These are phyloP conservation scores for Tetrahymena malaccensis DNA, from an alignment of 73 alveolate species.

Conservation along the genomic window DNA sequence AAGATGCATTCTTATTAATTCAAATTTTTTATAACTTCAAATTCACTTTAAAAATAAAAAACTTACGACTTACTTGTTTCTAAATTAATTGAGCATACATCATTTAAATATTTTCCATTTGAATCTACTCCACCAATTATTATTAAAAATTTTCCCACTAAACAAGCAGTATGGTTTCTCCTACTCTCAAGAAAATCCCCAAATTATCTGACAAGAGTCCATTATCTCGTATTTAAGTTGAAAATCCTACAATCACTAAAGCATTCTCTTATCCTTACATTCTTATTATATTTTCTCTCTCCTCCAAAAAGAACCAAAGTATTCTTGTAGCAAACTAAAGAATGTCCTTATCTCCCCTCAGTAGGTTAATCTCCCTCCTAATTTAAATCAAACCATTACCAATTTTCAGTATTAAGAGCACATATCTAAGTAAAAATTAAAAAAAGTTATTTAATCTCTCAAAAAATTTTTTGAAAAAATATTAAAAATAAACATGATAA, in stretches of 20 bases:
- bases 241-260: constrained; percentile 20
- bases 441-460: too few relatives aligned
- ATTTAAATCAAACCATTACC: constrained; percentile 30
- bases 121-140: constrained; percentile 38
- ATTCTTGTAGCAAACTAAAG: constrained; percentile 3
- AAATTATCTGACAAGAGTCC: constrained; percentile 9
- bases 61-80: constrained; percentile 28
- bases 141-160: constrained; percentile 16
- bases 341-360: constrained; percentile 36
- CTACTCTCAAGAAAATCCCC: constrained; percentile 40
- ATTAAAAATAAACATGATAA: too few relatives aligned
- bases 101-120: constrained; percentile 22
- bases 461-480: too few relatives aligned
- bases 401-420: constrained; percentile 13
- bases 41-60: not conserved
- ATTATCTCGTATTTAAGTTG: not conserved
- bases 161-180: constrained; percentile 16
- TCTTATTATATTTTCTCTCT: constrained; percentile 31
- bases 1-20: not conserved
- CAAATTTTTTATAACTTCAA: not conserved
- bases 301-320: constrained; percentile 21
- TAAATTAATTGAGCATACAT: constrained; percentile 14
- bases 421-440: not conserved
- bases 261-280: constrained; percentile 32
- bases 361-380: constrained; percentile 21